These are phyloP conservation scores for Pulveroboletus sp. DNA, from an alignment of 1,284 basidiomycete species.

Conservation along the genomic window DNA sequence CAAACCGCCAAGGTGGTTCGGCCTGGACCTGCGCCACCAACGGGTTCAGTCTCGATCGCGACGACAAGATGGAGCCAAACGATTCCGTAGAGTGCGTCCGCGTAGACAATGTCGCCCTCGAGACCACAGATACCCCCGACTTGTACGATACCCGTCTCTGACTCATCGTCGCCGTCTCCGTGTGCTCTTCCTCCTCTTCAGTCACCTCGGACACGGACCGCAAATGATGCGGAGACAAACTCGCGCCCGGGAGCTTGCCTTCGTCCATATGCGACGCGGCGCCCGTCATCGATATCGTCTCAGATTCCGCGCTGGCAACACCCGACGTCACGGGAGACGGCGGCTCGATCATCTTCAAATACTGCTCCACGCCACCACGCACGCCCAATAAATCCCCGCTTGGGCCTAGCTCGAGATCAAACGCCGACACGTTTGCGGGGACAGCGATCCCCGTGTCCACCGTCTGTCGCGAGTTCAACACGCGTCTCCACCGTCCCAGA, in stretches of 20 bases:
- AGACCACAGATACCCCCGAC: conserved; percentile 26
- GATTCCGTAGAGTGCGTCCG: conserved; percentile 54
- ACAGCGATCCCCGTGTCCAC: conserved; percentile 44
- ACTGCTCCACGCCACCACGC: conserved; percentile 64
- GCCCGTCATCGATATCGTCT: conserved; percentile 2
- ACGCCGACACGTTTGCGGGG: conserved; percentile 61
- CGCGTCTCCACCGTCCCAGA: conserved; percentile 79
- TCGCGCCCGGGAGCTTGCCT: conserved; percentile 7
- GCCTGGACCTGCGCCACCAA: conserved; percentile 42
- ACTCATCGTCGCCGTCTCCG: conserved; percentile 16
- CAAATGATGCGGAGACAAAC: conserved; percentile 25
- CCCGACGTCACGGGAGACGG: conserved; percentile 17
- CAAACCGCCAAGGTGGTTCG: conserved; percentile 54
- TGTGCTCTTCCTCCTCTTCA: conserved; percentile 34
- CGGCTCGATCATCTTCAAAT: conserved; percentile 59
- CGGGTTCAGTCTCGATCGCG: conserved; percentile 38
- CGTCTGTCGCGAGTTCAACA: conserved; percentile 58
- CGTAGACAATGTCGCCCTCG: conserved; percentile 23
- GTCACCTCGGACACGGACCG: conserved; percentile 35
- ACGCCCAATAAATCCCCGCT: conserved; percentile 59
- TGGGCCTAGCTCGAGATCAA: conserved; percentile 64
- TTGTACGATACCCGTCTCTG: conserved; percentile 21
- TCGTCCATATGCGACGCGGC: background rate
- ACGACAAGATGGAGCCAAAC: conserved; percentile 48
- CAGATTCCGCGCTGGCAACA: background rate